Evolutionary conservation across 129 eudicot species (phyloP).

Genomic region (Tanacetum coccineum): DNA sequence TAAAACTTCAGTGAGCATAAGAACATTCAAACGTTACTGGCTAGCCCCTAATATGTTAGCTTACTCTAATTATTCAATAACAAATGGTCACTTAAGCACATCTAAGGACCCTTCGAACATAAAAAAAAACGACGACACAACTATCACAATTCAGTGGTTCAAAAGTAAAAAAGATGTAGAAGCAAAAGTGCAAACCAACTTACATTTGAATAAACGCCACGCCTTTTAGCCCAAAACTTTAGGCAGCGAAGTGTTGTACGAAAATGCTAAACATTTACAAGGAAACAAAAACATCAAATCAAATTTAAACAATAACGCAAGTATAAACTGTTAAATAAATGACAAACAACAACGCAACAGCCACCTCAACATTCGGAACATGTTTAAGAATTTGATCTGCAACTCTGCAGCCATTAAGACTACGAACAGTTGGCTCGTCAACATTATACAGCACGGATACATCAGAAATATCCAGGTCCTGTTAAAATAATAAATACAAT

Average conservation of each 20-base stretch:
- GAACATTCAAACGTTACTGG: too few species aligned
- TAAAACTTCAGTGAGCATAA: too few species aligned
- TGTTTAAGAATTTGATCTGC: conserved; percentile 96
- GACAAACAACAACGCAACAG: conserved; percentile 1
- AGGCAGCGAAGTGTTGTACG: conserved; percentile 83
- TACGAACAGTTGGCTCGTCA: conserved; percentile 89
- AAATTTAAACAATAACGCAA: neutral
- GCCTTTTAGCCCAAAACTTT: conserved; percentile 91
- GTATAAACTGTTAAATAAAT: neutral
- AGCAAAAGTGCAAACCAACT: conserved; percentile 22
- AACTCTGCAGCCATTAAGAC: conserved; percentile 94
- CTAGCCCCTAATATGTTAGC: too few species aligned
- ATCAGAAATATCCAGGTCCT: conserved; percentile 93
- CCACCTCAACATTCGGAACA: conserved; percentile 92
- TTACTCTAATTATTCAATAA: too few species aligned
- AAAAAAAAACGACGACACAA: too few species aligned
- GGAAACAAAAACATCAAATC: neutral
- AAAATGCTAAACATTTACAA: conserved; percentile 48
- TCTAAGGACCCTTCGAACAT: too few species aligned
- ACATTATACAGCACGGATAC: conserved; percentile 65
- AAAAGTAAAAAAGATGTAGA: too few species aligned
- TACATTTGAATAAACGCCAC: conserved; percentile 97
- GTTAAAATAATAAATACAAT: conserved; percentile 4
- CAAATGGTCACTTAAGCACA: too few species aligned
- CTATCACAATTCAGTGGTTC: too few species aligned